phyloP scores from a whole-genome alignment of 768 basidiomycete species.

The Leccinellum luteum region DNA sequence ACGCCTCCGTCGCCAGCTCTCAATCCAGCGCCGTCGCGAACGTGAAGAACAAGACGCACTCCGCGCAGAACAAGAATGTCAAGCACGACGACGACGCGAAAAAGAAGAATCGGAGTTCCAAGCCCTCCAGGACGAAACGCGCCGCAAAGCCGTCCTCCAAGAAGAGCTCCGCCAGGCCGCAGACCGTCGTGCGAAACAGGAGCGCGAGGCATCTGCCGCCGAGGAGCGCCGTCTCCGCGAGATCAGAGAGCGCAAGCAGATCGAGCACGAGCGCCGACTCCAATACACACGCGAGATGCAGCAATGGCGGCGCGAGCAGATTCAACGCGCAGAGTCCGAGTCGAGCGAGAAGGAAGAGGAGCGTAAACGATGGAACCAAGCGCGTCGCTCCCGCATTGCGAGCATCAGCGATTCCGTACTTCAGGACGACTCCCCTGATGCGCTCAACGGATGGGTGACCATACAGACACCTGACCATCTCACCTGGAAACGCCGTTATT shows the following conservation, averaged over 20 bases:
- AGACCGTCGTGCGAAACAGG: conserved; percentile 35
- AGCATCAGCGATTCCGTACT: conserved; percentile 47
- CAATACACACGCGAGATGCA: conserved; percentile 52
- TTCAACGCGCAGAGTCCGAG: conserved; percentile 42
- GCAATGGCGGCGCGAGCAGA: conserved; percentile 51
- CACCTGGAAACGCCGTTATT: conserved; percentile 66
- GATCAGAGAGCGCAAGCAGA: conserved; percentile 45
- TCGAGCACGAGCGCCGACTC: conserved; percentile 46
- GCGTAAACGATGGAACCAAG: conserved; percentile 39
- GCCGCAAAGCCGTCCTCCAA: conserved; percentile 42
- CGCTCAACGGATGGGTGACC: conserved; percentile 58
- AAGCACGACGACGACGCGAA: conserved; percentile 27
- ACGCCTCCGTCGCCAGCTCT: conserved; percentile 21
- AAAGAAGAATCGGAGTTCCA: conserved; percentile 17
- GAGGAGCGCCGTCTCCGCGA: conserved; percentile 46
- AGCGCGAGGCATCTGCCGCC: conserved; percentile 39
- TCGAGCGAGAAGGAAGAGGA: conserved; percentile 44
- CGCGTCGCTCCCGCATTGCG: conserved; percentile 38
- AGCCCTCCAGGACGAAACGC: conserved; percentile 42
- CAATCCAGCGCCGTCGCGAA: conserved; percentile 21
- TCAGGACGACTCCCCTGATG: conserved; percentile 37
- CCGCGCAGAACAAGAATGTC: conserved; percentile 44
- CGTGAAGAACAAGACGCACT: conserved; percentile 43
- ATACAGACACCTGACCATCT: conserved; percentile 53
- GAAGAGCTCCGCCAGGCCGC: conserved; percentile 40